A percentile compares a stretch with the other conserved stretches of the same genome.
phyloP scores from a whole-genome alignment of 2,329 filamentous ascomycete genomes.

The Botrytis paeoniae region DNA sequence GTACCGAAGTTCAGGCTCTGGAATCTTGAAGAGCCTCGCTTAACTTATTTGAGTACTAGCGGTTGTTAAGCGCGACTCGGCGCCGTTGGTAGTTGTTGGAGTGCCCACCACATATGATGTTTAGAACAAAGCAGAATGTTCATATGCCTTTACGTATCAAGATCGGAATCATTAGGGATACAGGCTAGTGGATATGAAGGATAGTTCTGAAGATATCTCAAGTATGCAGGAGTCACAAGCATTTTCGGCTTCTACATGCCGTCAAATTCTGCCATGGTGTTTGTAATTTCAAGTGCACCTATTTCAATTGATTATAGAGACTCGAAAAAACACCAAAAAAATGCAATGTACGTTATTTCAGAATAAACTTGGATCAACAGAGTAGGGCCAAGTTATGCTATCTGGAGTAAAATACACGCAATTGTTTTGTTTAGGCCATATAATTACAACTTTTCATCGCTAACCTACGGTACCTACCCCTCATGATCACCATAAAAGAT shows the following conservation, averaged over 20 bases:
- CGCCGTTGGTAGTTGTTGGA: background rate
- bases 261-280: background rate
- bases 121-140: background rate
- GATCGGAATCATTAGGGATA: background rate
- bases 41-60: background rate
- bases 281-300: background rate
- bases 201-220: background rate
- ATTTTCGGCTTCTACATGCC: background rate
- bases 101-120: background rate
- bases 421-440: background rate
- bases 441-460: background rate
- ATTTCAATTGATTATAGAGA: background rate
- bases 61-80: background rate
- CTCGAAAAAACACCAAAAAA: background rate
- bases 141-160: background rate
- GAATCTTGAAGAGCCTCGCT: background rate
- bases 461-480: background rate
- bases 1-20: background rate
- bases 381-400: background rate
- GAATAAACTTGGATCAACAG: fast-evolving
- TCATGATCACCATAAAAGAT: background rate
- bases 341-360: background rate
- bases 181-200: background rate
- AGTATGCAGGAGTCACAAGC: background rate
- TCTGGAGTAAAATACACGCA: background rate